These are phyloP conservation scores for Saccharomycopsis schoenii DNA, from an alignment of 805 yeast species.

Conservation along the genomic window DNA sequence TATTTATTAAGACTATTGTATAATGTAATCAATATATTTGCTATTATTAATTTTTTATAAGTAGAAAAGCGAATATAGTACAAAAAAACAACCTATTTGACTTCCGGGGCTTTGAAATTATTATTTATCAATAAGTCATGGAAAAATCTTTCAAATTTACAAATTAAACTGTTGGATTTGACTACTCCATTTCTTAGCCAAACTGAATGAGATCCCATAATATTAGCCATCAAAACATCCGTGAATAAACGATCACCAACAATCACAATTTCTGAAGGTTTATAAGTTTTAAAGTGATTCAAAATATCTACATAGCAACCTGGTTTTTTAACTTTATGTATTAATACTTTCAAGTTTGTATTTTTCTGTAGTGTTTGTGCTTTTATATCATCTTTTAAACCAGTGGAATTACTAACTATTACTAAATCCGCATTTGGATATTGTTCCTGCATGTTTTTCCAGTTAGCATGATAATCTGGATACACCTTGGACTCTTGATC, in stretches of 20 bases:
- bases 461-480: conserved; percentile 53
- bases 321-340: conserved; percentile 72
- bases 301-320: conserved; percentile 67
- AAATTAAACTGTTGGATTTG: conserved; percentile 39
- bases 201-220: conserved; percentile 78
- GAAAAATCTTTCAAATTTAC: conserved; percentile 39
- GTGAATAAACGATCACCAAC: conserved; percentile 90
- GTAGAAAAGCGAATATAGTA: neutral
- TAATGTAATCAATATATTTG: neutral
- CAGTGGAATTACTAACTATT: conserved; percentile 90
- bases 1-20: neutral
- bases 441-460: conserved; percentile 41
- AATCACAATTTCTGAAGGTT: conserved; percentile 62
- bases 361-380: conserved; percentile 52
- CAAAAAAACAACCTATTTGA: neutral
- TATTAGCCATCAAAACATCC: conserved; percentile 87
- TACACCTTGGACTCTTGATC: conserved; percentile 73
- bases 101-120: neutral
- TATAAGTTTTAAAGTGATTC: conserved; percentile 38
- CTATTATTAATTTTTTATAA: neutral
- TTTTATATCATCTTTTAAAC: conserved; percentile 69
- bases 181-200: conserved; percentile 80
- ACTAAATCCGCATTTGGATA: conserved; percentile 59
- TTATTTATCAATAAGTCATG: conserved; percentile 9
- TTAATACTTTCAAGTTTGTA: conserved; percentile 60